Conservation (phyloP, 331 rosid genomes). For the Cydonia oblonga region DNA sequence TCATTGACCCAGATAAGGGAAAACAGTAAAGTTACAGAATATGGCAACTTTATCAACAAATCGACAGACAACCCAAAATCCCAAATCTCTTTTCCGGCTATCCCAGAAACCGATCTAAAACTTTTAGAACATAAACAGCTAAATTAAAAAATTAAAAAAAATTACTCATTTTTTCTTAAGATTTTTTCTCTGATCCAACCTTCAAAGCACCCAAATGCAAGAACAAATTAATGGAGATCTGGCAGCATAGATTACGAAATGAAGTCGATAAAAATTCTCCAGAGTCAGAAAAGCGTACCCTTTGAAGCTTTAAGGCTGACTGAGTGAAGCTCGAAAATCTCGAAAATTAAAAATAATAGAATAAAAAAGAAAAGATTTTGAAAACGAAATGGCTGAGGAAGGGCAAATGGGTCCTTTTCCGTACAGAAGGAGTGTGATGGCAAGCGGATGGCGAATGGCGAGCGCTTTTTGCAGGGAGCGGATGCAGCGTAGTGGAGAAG, state of each 20-base stretch:
- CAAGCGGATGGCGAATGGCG: background rate
- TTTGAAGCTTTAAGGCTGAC: conserved; percentile 14
- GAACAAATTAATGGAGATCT: conserved; percentile 9
- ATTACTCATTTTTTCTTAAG: too few species aligned
- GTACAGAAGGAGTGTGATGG: background rate
- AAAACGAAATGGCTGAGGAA: background rate
- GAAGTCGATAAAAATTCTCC: background rate
- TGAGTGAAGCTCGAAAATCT: background rate
- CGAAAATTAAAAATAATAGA: background rate
- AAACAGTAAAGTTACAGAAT: background rate
- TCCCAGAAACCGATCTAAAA: conserved; percentile 8
- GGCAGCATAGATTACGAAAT: conserved; percentile 2
- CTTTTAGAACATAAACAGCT: background rate
- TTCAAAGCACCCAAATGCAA: background rate
- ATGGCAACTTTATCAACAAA: background rate
- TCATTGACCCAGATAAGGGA: background rate
- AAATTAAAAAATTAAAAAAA: background rate
- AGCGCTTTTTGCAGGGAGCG: conserved; percentile 13
- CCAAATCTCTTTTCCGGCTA: background rate
- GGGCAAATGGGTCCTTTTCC: conserved; percentile 7
- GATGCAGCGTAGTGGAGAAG: conserved; percentile 17
- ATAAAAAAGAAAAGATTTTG: background rate
- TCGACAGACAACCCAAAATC: background rate
- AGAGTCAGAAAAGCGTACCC: conserved; percentile 22
- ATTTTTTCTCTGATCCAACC: background rate